A percentile compares a stretch with the other conserved stretches of the same genome.
These are phyloP conservation scores for Sodiomyces alkalinus DNA, from an alignment of 2,329 filamentous ascomycete genomes.

Conservation along the genomic window DNA sequence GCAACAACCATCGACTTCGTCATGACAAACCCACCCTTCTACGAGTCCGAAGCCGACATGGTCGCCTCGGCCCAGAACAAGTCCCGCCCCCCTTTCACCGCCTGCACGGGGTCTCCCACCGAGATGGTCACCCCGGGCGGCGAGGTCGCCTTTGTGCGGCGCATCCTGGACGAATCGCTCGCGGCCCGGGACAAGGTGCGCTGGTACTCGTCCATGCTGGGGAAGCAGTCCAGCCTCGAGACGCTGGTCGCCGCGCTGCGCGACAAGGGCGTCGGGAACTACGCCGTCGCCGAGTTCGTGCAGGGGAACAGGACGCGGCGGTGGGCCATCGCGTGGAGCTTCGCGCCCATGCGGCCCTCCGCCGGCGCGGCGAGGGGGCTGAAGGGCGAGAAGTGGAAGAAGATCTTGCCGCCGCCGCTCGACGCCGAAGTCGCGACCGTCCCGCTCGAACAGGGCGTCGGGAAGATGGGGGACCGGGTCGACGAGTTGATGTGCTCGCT, in stretches of 20 bases:
- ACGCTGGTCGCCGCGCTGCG: slow-evolving; percentile 44
- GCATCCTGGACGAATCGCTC: slow-evolving; percentile 57
- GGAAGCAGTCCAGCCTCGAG: slow-evolving; percentile 58
- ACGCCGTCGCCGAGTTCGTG: slow-evolving; percentile 64
- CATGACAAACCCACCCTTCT: slow-evolving; percentile 95
- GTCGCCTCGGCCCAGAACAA: slow-evolving; percentile 49
- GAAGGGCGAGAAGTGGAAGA: slow-evolving; percentile 22
- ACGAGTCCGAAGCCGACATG: slow-evolving; percentile 59
- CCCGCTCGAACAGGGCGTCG: slow-evolving; percentile 25
- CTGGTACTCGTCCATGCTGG: slow-evolving; percentile 90
- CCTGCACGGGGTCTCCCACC: slow-evolving; percentile 58
- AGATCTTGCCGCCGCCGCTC: slow-evolving; percentile 26
- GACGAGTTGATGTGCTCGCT: slow-evolving; percentile 35
- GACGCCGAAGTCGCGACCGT: slow-evolving; percentile 28
- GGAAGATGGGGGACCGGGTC: slow-evolving; percentile 17
- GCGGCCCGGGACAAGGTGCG: slow-evolving; percentile 42
- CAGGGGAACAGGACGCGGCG: slow-evolving; percentile 66
- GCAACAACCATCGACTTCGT: slow-evolving; percentile 57
- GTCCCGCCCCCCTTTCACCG: slow-evolving; percentile 49
- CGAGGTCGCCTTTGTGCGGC: slow-evolving; percentile 58
- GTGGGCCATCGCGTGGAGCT: slow-evolving; percentile 88
- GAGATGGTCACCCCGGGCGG: slow-evolving; percentile 82
- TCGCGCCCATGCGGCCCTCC: slow-evolving; percentile 47
- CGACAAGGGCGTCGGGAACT: slow-evolving; percentile 51
- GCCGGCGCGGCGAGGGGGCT: slow-evolving; percentile 28